Evolutionary conservation across 192 early-diverging fungal species (phyloP), one percentile per base, ranked within the genome.

Genomic region (Endogone sp.): DNA sequence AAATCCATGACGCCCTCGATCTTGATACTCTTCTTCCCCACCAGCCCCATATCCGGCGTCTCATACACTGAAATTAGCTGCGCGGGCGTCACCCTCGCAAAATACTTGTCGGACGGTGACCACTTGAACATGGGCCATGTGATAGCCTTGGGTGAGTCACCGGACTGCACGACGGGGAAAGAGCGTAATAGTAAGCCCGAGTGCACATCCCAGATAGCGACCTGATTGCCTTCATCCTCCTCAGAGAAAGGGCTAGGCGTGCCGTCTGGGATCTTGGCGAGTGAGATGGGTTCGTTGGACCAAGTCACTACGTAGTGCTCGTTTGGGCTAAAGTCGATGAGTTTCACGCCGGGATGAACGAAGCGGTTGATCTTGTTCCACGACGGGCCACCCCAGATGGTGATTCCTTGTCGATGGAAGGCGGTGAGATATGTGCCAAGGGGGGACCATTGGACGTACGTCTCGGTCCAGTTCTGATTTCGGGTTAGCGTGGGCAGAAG

Each of bases 101-200:
- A 88, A 88, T 98, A 98, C 74, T 91, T 91, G 66, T 95, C 95
- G 80, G 90, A 90, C 44, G 88, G 86, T 60, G 95, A 94, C 95
- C 96, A 99, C 82, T 95, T 96, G 87, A 99, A 98, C 63, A 96
- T 82, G 29, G 96, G 95, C 94, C 95, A 97, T 28, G 85, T 87
- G 57, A 91, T 82, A 28, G 87, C 82, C 66, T 88, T 84, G 71
- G 82, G 81, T 24, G 74, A 71, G 65, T 80, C 82, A 54, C 75
- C 64, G 9, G 79, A 78, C 44, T 86, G 71, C 32, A 78, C 71
- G 29, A 90, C 70, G 37, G 90, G 80, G 86, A 99, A 99, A 29
- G 95, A 90, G 64, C 98, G 93, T 60, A 99, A 82, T 55, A 94
- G 75, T n/a, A 79, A 75, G 60, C 95, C 95, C 8, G 94, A 91